Base-by-base conservation (phyloP, 495 filamentous ascomycete genomes). In the Trichoderma orchidacearum region DNA sequence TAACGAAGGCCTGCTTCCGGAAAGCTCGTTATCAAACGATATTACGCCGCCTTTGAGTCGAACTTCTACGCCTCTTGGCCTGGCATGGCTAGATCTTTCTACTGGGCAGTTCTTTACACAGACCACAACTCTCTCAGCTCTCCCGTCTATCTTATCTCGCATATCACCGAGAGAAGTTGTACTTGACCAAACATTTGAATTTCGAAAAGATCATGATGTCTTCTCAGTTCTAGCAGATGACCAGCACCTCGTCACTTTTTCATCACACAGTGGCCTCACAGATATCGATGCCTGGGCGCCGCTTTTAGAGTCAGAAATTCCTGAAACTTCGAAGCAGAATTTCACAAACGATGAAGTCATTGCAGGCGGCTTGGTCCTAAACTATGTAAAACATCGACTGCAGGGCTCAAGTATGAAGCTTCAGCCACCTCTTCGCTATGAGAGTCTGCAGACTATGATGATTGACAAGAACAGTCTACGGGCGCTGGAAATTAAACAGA, bases 101-200 rank as follows among this genome's bases (percentile, higher is more conserved):
- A 99, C 93, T 5, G 94, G 93, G 2, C 84, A 87, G 63, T 96
- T 96, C 67, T 93, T 82, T 63, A 95, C 89, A 3, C 89, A 96
- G 66, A 72, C 75, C n/a, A 88, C 88, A 5, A 83, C 84, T 3
- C 64, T 89, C 9, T 75, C 80, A 29, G 82, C 84, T 61, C 73
- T 99, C 3, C 75, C 84, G 13, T 90, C 88, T 13, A 82, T 86
- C 7, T 77, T 95, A 51, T 84, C 89, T 5, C 82, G 92, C 18
- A 86, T 97, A 54, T 83, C 81, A 3, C 89, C 93, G 2, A 80
- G 87, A 38, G 93, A 98, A 63, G 81, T 97, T 52, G 79, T 98
- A 0, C 71, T 96, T 1, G 84, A 87, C 63, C 75, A 82, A 55
- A 67, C 68, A 53, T 70, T 86, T 12, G 75, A 80, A 58, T 73